These are phyloP conservation scores for Phialophora expanda DNA, from an alignment of 2,329 filamentous ascomycete genomes.

Conservation along the genomic window DNA sequence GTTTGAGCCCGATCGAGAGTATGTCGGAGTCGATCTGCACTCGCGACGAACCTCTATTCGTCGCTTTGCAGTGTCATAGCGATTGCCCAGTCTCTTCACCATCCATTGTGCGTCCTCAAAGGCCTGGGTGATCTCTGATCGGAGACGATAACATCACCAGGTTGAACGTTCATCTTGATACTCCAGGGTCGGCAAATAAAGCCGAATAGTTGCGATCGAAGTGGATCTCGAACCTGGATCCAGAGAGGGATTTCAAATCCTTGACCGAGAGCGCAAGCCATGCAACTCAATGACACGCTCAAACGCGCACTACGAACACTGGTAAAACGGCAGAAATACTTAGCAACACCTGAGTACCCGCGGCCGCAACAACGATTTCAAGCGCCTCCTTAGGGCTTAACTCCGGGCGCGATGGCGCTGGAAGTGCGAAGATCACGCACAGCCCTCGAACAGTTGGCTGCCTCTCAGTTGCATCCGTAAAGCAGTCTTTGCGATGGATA, in stretches of 20 bases:
- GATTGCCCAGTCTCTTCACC: neutral
- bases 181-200: neutral
- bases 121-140: neutral
- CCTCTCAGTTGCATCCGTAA: neutral
- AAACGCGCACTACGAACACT: neutral
- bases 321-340: neutral
- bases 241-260: neutral
- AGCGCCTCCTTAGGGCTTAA: neutral
- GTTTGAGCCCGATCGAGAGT: slow-evolving; percentile 6
- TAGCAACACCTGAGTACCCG: neutral
- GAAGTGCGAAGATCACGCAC: neutral
- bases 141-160: neutral
- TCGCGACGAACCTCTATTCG: neutral
- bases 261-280: neutral
- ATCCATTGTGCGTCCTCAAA: neutral
- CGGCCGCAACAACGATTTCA: neutral
- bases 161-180: neutral
- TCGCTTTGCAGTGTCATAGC: neutral
- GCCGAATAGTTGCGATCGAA: neutral
- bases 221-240: neutral
- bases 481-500: neutral
- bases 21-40: neutral
- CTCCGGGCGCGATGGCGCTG: neutral
- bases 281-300: neutral
- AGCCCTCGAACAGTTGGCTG: neutral